Percentiles rank a stretch among this genome's conserved stretches.
Conservation (phyloP, 1,284 basidiomycete species). For the Austroboletus novae-zelandiae region DNA sequence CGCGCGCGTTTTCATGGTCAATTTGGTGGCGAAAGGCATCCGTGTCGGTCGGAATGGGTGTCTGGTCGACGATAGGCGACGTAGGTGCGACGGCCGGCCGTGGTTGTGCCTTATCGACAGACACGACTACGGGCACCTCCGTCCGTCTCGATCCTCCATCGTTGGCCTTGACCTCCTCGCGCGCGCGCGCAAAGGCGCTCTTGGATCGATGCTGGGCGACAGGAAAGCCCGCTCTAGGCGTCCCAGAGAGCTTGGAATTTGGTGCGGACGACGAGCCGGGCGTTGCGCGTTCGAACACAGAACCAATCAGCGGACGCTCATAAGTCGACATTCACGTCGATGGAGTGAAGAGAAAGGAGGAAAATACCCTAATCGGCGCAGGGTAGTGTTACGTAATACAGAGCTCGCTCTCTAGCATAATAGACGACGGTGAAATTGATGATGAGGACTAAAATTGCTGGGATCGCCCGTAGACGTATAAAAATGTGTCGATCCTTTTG, state of each 20-base stretch:
- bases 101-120: neutral
- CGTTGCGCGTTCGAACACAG: conserved; percentile 55
- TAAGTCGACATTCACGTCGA: conserved; percentile 18
- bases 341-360: neutral
- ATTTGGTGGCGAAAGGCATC: conserved; percentile 31
- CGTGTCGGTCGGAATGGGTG: conserved; percentile 16
- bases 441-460: no score
- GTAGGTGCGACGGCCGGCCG: neutral
- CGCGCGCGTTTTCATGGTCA: conserved; percentile 41
- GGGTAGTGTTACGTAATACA: neutral
- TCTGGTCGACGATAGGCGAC: conserved; percentile 2
- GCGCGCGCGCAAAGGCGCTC: conserved; percentile 57
- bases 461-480: no score
- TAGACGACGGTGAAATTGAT: neutral
- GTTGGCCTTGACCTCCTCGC: no score
- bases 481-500: neutral
- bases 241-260: conserved; percentile 28
- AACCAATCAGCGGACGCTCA: conserved; percentile 45
- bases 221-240: conserved; percentile 53
- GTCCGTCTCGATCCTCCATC: conserved; percentile 9
- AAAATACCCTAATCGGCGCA: neutral
- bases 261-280: conserved; percentile 30
- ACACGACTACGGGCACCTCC: conserved; percentile 29
- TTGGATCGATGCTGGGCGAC: conserved; percentile 56
- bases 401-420: neutral